These are phyloP conservation scores for Multifurca ochricompacta DNA, from an alignment of 768 basidiomycete genomes.

Conservation along the genomic window DNA sequence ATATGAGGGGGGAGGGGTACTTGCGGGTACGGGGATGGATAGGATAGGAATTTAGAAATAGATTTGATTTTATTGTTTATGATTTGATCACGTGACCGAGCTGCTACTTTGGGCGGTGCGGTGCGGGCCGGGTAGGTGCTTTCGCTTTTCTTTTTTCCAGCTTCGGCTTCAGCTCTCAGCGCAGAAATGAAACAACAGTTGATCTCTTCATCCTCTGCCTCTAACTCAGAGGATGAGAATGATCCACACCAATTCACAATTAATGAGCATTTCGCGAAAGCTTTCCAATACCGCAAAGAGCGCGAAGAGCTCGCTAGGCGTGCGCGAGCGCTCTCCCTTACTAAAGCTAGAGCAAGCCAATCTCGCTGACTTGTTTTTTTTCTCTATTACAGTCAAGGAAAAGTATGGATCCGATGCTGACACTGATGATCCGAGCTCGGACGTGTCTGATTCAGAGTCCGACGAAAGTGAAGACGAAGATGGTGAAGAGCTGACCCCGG, in stretches of 20 bases:
- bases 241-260: conserved; percentile 49
- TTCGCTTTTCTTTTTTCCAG: no score
- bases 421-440: conserved; percentile 34
- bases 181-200: conserved; percentile 14
- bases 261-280: conserved; percentile 73
- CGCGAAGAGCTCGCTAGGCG: conserved; percentile 76
- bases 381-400: conserved; percentile 57
- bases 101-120: no score
- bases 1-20: no score
- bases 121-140: no score
- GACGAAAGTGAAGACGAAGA: conserved; percentile 89
- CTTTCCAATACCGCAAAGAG: conserved; percentile 76
- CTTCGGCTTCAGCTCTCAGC: no score
- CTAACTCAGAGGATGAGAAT: conserved; percentile 28
- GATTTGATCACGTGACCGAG: no score
- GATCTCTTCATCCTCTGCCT: conserved; percentile 11
- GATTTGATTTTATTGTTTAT: no score
- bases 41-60: no score
- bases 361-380: conserved; percentile 1
- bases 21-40: no score
- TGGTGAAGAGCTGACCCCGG: conserved; percentile 90
- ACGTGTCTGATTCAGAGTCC: conserved; percentile 56
- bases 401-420: conserved; percentile 78
- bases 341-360: no score
- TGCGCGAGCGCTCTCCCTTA: conserved; percentile 35